phyloP scores from a whole-genome alignment of 345 rosid species.

The Pseudoturritis turrita region DNA sequence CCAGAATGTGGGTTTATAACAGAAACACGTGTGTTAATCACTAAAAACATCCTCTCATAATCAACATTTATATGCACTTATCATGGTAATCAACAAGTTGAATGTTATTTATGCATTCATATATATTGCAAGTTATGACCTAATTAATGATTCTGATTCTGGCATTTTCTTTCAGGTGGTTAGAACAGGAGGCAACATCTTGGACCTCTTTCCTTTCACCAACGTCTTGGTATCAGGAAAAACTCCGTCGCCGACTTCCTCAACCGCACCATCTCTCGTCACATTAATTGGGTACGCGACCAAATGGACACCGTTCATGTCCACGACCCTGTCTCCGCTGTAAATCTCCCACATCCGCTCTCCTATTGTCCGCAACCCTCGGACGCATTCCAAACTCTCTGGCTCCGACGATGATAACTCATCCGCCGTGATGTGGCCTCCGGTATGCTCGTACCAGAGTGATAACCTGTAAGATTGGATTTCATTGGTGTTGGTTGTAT shows the following conservation, averaged over 20 bases:
- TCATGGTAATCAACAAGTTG: background rate
- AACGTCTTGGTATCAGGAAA: conserved; percentile 77
- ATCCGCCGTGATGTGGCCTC: conserved; percentile 36
- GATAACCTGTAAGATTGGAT: conserved; percentile 58
- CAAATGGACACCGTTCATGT: conserved; percentile 75
- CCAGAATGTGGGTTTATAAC: background rate
- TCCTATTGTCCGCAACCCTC: conserved; percentile 43
- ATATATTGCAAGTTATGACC: conserved; percentile 6
- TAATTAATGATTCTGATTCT: background rate
- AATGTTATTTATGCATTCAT: conserved; percentile 9
- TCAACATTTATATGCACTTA: background rate
- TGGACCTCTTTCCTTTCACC: conserved; percentile 72
- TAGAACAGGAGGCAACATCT: conserved; percentile 55
- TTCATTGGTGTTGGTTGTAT: conserved; percentile 19
- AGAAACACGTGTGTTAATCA: background rate
- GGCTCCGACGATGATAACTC: conserved; percentile 41
- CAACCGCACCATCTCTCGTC: conserved; percentile 46
- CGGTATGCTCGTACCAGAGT: conserved; percentile 73
- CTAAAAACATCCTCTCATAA: background rate
- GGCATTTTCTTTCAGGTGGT: conserved; percentile 43
- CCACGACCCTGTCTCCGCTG: conserved; percentile 54
- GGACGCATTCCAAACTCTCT: conserved; percentile 55
- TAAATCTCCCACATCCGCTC: conserved; percentile 74
- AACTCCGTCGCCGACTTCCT: conserved; percentile 44
- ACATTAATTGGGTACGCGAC: conserved; percentile 61